Evolutionary conservation across 345 rosid genomes (phyloP), one percentile per base, ranked within the genome.

Genomic region (Citrus maxima): DNA sequence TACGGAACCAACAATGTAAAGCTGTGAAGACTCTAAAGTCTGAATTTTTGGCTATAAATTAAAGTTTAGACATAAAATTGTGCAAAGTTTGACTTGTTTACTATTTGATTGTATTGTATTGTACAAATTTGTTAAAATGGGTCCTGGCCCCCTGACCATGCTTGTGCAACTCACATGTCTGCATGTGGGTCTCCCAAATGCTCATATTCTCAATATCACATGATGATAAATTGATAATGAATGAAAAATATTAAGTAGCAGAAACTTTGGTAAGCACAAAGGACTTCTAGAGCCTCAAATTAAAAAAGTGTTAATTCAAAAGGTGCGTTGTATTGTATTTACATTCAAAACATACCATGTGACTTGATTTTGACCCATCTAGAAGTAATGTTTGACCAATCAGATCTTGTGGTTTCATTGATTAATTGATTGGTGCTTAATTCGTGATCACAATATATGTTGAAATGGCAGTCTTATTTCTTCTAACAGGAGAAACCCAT

Each of bases 101-200:
- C 54, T 60, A 42, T 25, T 70, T 28, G 35, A 28, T 28, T n/a
- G 1, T 9, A 19, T 54, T 54, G 22, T 54, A 4, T 2, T 27
- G 66, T 22, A 25, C 21, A 49, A 51, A 55, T 2, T 54, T 54
- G 22, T 54, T 54, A 16, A 46, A n/a, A 34, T 65, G 73, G 68
- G 66, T 63, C 74, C 78, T 55, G 55, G 62, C 22, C 61, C 54
- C 54, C 77, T 73, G 74, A 75, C 73, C 80, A 77, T 83, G 84
- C 81, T 80, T 84, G 85, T 82, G 86, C 80, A 82, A 4, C 51
- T 81, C 88, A 85, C 91, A 88, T 86, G 91, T 78, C 42, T 74
- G 74, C 88, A 86, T 82, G 89, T 88, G 87, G 85, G 80, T 64
- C 82, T 79, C 76, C 80, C 81, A 77, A 75, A 10, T 81, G 82